Evolutionary conservation across 768 basidiomycete species (phyloP), one percentile per base, ranked within the genome.

Genomic region (Leucosporidium yakuticum): DNA sequence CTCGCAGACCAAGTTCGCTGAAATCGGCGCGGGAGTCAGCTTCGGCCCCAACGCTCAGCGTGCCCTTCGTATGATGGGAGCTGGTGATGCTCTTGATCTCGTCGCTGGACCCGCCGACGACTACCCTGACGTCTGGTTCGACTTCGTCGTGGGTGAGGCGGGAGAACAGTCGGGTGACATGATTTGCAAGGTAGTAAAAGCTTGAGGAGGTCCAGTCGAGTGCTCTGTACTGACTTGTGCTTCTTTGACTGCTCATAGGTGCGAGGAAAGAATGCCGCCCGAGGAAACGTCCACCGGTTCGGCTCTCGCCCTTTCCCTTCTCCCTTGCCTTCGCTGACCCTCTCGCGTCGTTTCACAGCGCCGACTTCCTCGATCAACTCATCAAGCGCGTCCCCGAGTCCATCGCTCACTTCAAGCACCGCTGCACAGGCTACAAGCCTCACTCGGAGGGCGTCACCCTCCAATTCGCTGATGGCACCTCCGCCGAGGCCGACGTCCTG

Each of bases 311-410:
- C 31, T 20, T 36, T n/a, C n/a, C 6, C 27, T 27, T 14, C 17
- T 44, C 54, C 23, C 55, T 19, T 19, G 23, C 6, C 50, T 27
- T 51, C 21, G 17, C 31, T 57, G 19, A 32, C 55, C 8, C 50
- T 51, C 20, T 1, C 54, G 29, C 31, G 12, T 57, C n/a, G n/a
- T 9, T 39, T 12, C 4, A 44, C 23, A 36, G 57, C 36, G 57
- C 57, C 57, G 57, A 59, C 57, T 59, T 59, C 57, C 57, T 59
- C 23, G 57, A 59, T 25, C 36, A 59, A 36, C 57, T 59, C n/a
- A 27, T 59, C 57, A 27, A n/a, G 23, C 57, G 21, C 36, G 12
- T 59, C 36, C 57, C 57, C 23, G 57, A 25, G 23, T 29, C 31
- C 2, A 5, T 59, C n/a, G 57, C 57, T 1, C 34, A 23, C 36